Base-by-base conservation (phyloP, 345 rosid species). In the Gossypium sturtianum region DNA sequence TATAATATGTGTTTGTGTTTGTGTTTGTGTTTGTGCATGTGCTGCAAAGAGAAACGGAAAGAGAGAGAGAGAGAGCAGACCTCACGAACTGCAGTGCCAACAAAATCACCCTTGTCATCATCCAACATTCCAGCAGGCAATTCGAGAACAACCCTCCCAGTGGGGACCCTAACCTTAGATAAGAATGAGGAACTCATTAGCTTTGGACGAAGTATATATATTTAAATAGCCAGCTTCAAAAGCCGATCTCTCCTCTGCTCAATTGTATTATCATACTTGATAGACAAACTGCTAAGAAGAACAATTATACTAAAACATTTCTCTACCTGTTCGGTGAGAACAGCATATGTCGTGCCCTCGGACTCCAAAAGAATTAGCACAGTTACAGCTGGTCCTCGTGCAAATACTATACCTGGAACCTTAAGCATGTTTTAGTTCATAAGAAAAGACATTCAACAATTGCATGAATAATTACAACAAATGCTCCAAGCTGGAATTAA, bases 361-460 rank as follows among this genome's bases (percentile, higher is more conserved):
- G 90, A 87, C 10, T 89, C 88, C 87, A 94, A 85, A 66, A 92
- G 92, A 82, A 92, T 87, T 27, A 94, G 87, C 76, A 94, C 91
- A 0, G 98, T 81, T 27, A 91, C 97, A 56, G 98, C 97, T 20
- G 93, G 91, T 81, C 98, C 98, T 83, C 97, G 77, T 51, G 97
- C 93, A 74, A 94, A 92, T n/a, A 94, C 98, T 77, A 94, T 86
- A 80, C 95, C 98, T 85, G 97, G 97, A 84, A 91, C 86, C 97
- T 34, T 94, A 88, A 71, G 74, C 82, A 78, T 60, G 19, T 70
- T 49, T 89, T 75, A 84, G 82, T 74, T 76, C 75, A 76, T 65
- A 73, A 44, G 72, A 44, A 64, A 74, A 44, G 60, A 76, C 15
- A 12, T 48, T 8, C 2, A 57, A 22, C 16, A 70, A 60, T 38